Conservation (phyloP, 345 rosid species). For the Carallia pectinifolia region DNA sequence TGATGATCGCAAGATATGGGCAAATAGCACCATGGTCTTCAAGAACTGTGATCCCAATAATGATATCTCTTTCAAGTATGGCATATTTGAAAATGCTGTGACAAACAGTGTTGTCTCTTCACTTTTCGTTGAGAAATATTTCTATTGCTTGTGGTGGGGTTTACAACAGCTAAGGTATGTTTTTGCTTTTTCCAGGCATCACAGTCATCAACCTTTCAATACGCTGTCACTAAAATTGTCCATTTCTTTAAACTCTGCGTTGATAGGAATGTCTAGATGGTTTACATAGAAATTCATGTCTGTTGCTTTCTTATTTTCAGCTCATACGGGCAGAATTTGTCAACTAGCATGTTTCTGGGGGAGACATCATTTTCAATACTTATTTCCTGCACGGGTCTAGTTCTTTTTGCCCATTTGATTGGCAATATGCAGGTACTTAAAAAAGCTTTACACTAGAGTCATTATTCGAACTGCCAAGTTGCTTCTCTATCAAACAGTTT, state of each 20-base stretch:
- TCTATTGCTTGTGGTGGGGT: constrained; percentile 95
- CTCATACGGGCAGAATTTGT: constrained; percentile 89
- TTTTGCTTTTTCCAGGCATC: not conserved
- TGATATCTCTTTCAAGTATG: constrained; percentile 50
- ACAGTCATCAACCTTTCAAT: not conserved
- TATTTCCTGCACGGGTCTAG: constrained; percentile 79
- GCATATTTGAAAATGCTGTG: constrained; percentile 66
- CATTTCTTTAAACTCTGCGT: not conserved
- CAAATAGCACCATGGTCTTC: constrained; percentile 56
- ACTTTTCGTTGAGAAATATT: constrained; percentile 59
- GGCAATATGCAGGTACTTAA: constrained; percentile 90
- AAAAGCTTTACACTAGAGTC: not conserved
- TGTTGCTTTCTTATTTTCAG: constrained; percentile 41
- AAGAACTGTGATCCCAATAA: constrained; percentile 53
- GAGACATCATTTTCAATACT: constrained; percentile 88
- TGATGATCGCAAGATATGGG: constrained; percentile 40
- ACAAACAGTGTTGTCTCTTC: constrained; percentile 60
- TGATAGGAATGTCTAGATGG: not conserved
- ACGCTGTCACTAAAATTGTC: not conserved
- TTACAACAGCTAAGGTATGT: constrained; percentile 83
- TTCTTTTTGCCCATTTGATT: constrained; percentile 85
- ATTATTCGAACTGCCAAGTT: no score
- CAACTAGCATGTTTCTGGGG: constrained; percentile 77
- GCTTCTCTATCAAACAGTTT: no score
- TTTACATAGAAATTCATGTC: not conserved